A percentile compares a stretch with the other conserved stretches of the same genome.
Evolutionary conservation across 805 yeast genomes (phyloP).

Genomic region (Pichia californica): DNA sequence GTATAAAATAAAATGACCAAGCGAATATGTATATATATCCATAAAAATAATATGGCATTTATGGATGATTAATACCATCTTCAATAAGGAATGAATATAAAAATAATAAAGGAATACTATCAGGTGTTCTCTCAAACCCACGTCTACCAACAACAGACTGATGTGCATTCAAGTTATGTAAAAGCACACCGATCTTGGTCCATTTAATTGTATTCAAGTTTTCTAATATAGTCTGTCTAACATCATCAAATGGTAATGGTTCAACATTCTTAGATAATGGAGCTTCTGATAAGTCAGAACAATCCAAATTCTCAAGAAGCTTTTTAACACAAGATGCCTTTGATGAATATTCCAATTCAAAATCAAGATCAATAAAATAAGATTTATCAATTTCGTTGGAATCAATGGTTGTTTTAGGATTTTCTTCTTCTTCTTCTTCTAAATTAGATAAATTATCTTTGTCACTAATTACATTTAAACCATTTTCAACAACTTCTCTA

Average conservation of each 20-base stretch:
- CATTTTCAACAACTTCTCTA: slow-evolving; percentile 25
- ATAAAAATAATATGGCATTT: no score
- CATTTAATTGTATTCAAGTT: slow-evolving; percentile 62
- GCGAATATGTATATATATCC: no score
- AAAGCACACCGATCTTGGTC: slow-evolving; percentile 69
- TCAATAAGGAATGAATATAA: slow-evolving; percentile 33
- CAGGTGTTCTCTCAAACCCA: slow-evolving; percentile 46
- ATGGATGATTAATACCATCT: neutral
- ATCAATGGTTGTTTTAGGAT: neutral
- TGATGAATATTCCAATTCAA: slow-evolving; percentile 10
- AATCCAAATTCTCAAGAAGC: neutral
- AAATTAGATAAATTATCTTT: neutral
- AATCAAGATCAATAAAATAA: slow-evolving; percentile 11
- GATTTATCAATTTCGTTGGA: neutral
- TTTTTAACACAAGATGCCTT: slow-evolving; percentile 2
- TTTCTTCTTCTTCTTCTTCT: no score
- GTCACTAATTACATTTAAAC: slow-evolving; percentile 13
- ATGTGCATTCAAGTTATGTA: slow-evolving; percentile 75
- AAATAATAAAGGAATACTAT: slow-evolving; percentile 45
- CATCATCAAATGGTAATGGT: slow-evolving; percentile 21
- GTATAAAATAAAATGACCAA: no score
- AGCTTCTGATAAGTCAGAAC: slow-evolving; percentile 5
- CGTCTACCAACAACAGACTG: slow-evolving; percentile 79
- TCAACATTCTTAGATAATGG: slow-evolving; percentile 14
- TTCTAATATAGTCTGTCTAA: slow-evolving; percentile 33